phyloP scores from a whole-genome alignment of 2,329 filamentous ascomycete species.

The Penicillium sp. region DNA sequence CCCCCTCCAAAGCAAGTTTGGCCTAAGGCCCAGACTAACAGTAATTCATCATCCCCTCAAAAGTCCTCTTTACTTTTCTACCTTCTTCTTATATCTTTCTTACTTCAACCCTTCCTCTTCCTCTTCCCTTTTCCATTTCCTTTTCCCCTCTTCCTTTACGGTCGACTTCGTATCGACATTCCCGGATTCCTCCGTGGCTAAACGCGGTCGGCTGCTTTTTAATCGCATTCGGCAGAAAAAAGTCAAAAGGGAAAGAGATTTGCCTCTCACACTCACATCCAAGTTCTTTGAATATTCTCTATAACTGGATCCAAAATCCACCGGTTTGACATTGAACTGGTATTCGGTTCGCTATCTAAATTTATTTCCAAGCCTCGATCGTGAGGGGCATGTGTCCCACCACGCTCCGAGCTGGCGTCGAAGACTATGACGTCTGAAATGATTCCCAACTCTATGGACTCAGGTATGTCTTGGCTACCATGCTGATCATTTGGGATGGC shows the following conservation, averaged over 20 bases:
- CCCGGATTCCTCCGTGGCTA: constrained; percentile 1
- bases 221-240: constrained; percentile 23
- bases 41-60: constrained; percentile 14
- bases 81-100: neutral
- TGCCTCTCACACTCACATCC: constrained; percentile 29
- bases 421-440: constrained; percentile 39
- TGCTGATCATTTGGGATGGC: constrained; percentile 4
- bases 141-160: neutral
- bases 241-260: constrained; percentile 28
- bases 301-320: neutral
- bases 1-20: constrained; percentile 15
- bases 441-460: constrained; percentile 26
- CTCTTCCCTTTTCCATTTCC: neutral
- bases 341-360: neutral
- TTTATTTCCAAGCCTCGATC: constrained; percentile 8
- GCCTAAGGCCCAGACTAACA: constrained; percentile 20
- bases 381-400: constrained; percentile 37
- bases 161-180: neutral
- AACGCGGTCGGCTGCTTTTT: constrained; percentile 4
- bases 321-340: neutral
- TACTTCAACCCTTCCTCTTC: neutral
- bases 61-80: constrained; percentile 7
- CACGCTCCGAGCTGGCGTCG: constrained; percentile 22
- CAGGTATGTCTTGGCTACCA: constrained; percentile 30
- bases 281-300: constrained; percentile 14